These are phyloP conservation scores for Jatropha curcas DNA, from an alignment of 345 rosid genomes.

Conservation along the genomic window DNA sequence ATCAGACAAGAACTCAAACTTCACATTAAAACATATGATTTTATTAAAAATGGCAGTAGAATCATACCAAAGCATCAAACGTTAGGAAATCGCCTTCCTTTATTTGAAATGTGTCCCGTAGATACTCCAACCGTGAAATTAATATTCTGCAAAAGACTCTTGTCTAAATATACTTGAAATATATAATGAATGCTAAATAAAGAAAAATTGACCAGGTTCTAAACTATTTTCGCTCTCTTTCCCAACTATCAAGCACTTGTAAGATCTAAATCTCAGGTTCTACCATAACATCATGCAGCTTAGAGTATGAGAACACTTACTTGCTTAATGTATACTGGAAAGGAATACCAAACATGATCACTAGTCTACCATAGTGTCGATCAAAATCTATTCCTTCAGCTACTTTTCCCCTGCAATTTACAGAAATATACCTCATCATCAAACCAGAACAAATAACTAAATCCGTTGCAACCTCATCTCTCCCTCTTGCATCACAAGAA, in stretches of 20 bases:
- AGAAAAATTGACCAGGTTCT: not conserved
- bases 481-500: not conserved
- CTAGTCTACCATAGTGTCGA: constrained; percentile 96
- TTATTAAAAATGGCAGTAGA: not conserved
- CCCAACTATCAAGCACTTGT: no score
- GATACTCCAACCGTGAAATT: constrained; percentile 86
- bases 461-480: not conserved
- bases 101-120: constrained; percentile 95
- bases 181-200: not conserved
- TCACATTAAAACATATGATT: not conserved
- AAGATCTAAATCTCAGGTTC: no score
- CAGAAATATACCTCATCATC: not conserved
- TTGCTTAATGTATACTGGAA: constrained; percentile 97
- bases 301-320: constrained; percentile 41
- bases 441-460: not conserved
- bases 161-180: not conserved
- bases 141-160: constrained; percentile 57
- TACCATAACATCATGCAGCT: no score
- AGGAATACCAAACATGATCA: constrained; percentile 93
- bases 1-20: not conserved
- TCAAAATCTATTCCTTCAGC: constrained; percentile 99
- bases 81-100: constrained; percentile 98
- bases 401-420: constrained; percentile 82
- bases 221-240: no score
- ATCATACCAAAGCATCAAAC: constrained; percentile 92